Conservation (phyloP, 2,329 filamentous ascomycete species). For the Pyricularia sp. region DNA sequence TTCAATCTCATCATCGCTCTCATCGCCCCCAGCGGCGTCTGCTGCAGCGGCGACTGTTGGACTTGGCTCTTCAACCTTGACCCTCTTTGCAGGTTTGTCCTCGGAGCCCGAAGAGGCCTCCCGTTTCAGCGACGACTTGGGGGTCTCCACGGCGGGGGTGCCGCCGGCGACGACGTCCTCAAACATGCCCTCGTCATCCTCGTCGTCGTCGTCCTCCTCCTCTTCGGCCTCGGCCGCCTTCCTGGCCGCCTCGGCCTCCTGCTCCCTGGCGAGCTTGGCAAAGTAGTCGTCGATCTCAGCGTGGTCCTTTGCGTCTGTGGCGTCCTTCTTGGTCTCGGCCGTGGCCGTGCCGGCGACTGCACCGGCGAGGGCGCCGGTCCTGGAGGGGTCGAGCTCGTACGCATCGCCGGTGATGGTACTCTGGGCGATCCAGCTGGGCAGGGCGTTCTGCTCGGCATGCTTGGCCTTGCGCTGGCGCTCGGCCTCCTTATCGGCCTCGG, state of each 20-base stretch:
- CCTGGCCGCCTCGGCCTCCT: constrained; percentile 30
- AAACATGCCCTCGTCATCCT: constrained; percentile 34
- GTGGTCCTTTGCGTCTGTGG: constrained; percentile 38
- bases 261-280: constrained; percentile 49
- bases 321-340: constrained; percentile 21
- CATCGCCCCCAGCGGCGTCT: constrained; percentile 26
- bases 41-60: neutral
- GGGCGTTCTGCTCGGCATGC: constrained; percentile 56
- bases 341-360: constrained; percentile 21
- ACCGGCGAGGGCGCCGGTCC: constrained; percentile 18
- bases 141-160: constrained; percentile 19
- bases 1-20: constrained; percentile 44
- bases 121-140: constrained; percentile 21
- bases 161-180: constrained; percentile 35
- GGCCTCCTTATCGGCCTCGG: constrained; percentile 56
- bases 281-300: constrained; percentile 59
- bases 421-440: constrained; percentile 63
- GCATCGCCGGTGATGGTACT: constrained; percentile 58
- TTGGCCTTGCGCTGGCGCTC: constrained; percentile 57
- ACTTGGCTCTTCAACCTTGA: constrained; percentile 44
- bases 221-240: constrained; percentile 19
- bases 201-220: constrained; percentile 26
- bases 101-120: constrained; percentile 23
- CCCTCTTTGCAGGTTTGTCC: constrained; percentile 45
- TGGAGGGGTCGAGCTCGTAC: constrained; percentile 32